Base-by-base conservation (phyloP, 1,139 yeast genomes). In the Scheffersomyces titani region DNA sequence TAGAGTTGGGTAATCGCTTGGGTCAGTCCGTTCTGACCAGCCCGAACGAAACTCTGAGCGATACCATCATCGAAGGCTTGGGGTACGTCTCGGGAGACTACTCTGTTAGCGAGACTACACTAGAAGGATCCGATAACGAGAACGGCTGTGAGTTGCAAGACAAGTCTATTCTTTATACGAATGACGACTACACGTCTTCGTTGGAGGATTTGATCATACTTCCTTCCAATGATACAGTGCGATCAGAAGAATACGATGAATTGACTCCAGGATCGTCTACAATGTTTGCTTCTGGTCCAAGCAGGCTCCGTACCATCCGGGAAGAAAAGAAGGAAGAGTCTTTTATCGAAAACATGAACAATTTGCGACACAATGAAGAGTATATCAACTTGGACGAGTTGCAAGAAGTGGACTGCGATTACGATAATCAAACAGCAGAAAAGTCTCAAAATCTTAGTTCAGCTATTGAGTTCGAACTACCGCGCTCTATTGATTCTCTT, bases 311-410 rank as follows among this genome's bases (percentile, higher is more conserved):
- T 22, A 55, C 53, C 11, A 47, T 54, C 21, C 44, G 47, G 16
- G 53, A 53, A 19, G 58, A 56, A 30, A 55, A 51, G 20, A 54
- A 59, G 6, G 61, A 62, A 21, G 64, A 61, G 21, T 53, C 53
- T 5, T 74, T 74, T 56, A 63, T 73, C 18, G 65, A 62, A 13
- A 71, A 74, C 52, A 62, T 75, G 50, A 67, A 68, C 54, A 76
- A 76, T 59, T 57, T 76, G 54, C 61, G 79, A 47, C 80, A 76
- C 54, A 76, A 76, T 55, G 78, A 74, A 52, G 61, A 55, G 50
- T 58, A 53, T 20, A 57, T 61, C 36, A 58, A 57, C 22, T 48
- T 57, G 11, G 62, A 63, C 45, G 59, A 63, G 49, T 47, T 63
- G n/a, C 59, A 58, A 46, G 65, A 65, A 53, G 22, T 57, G 30